Evolutionary conservation across 2,329 filamentous ascomycete genomes (phyloP).

Genomic region (Incumbomyces lentus): DNA sequence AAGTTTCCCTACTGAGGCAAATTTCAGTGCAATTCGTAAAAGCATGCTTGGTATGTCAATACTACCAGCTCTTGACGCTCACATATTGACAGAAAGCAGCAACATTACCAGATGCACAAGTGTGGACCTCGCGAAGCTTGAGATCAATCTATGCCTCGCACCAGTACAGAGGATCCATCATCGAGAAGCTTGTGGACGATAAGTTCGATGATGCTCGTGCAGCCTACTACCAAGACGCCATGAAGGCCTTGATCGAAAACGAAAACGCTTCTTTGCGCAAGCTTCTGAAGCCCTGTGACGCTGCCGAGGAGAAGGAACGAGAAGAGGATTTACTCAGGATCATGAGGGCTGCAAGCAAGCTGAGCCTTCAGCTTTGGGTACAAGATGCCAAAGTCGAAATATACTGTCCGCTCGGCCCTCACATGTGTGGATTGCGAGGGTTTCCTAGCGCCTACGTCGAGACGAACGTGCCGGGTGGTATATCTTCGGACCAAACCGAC

Average conservation of each 20-base stretch:
- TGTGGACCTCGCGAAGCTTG: neutral
- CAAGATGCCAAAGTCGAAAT: neutral
- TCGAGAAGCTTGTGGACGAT: neutral
- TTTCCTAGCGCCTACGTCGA: neutral
- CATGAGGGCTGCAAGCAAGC: neutral
- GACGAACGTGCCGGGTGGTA: no score
- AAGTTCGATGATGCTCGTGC: neutral
- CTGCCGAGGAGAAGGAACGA: no score
- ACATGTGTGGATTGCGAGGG: neutral
- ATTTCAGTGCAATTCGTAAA: no score
- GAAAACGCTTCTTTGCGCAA: neutral
- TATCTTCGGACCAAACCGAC: no score
- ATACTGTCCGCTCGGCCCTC: neutral
- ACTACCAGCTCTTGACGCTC: no score
- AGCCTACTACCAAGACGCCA: neutral
- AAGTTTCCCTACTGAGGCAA: no score
- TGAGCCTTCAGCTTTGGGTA: slow-evolving; percentile 1
- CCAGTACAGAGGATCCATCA: neutral
- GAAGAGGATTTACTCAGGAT: neutral
- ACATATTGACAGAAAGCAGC: no score
- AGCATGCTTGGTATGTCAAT: no score
- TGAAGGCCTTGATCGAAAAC: neutral
- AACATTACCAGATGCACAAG: neutral
- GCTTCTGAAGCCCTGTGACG: neutral
- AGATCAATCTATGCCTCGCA: neutral